These are phyloP conservation scores for Ampelomyces quisqualis DNA, from an alignment of 2,329 filamentous ascomycete species.

Conservation along the genomic window DNA sequence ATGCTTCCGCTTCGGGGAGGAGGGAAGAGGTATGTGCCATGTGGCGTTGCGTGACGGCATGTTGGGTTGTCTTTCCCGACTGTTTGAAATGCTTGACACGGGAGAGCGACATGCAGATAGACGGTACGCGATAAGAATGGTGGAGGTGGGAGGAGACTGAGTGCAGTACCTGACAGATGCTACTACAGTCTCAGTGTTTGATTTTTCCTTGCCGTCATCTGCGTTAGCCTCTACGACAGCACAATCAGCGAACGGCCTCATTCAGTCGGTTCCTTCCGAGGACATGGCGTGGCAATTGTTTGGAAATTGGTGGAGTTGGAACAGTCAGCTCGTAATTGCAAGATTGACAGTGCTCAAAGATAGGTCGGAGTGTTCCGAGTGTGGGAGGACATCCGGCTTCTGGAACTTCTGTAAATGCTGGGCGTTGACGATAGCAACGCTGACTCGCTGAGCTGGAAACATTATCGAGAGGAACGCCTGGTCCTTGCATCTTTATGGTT, in stretches of 20 bases:
- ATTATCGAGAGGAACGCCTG: not conserved
- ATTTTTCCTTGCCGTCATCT: not conserved
- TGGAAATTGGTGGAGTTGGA: slow-evolving; percentile 1
- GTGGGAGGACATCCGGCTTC: slow-evolving; percentile 4
- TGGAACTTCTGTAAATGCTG: slow-evolving; percentile 1
- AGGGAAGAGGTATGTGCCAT: not conserved
- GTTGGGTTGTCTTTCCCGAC: not conserved
- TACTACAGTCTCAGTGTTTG: not conserved
- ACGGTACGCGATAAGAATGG: not conserved
- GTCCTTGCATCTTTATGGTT: not conserved
- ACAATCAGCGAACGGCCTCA: too few relatives aligned
- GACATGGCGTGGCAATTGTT: not conserved
- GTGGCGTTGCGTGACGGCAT: not conserved
- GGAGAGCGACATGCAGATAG: not conserved
- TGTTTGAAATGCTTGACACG: not conserved
- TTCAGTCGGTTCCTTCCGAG: not conserved
- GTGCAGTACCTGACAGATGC: not conserved
- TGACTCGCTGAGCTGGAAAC: not conserved
- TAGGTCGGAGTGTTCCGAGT: too few relatives aligned
- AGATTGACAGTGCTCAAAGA: slow-evolving; percentile 2
- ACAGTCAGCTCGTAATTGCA: slow-evolving; percentile 5
- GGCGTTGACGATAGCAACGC: not conserved
- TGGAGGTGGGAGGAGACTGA: not conserved
- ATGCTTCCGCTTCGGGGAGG: slow-evolving; percentile 2
- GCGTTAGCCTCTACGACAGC: too few relatives aligned